These are phyloP conservation scores for Hyaloperonospora brassicae DNA, from an alignment of 352 stramenopile genomes.

Conservation along the genomic window DNA sequence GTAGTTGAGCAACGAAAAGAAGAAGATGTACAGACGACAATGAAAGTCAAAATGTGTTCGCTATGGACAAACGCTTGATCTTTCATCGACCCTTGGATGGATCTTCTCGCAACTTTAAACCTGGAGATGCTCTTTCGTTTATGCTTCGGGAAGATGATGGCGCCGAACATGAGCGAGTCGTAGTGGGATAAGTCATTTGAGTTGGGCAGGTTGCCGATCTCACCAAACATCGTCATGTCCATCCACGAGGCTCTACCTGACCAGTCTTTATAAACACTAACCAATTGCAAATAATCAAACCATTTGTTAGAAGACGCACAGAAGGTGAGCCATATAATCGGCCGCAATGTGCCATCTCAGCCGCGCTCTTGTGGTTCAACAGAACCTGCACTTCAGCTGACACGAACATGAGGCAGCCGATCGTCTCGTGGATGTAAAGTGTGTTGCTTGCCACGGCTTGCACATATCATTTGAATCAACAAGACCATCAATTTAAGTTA, in stretches of 20 bases:
- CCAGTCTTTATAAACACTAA: conserved; percentile 82
- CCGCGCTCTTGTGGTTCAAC: conserved; percentile 80
- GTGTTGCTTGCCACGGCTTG: too few species aligned
- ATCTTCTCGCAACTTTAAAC: conserved; percentile 2
- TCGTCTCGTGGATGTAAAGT: too few species aligned
- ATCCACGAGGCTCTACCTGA: conserved; percentile 72
- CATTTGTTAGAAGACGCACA: background rate
- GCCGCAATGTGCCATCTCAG: conserved; percentile 56
- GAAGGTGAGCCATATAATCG: background rate
- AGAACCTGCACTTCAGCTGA: conserved; percentile 79
- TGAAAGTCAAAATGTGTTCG: conserved; percentile 10
- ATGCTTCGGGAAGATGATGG: conserved; percentile 82
- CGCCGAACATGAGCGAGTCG: conserved; percentile 85
- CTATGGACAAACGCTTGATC: background rate
- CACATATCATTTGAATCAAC: too few species aligned
- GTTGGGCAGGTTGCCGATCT: conserved; percentile 77
- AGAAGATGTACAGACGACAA: conserved; percentile 2
- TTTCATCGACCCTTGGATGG: background rate
- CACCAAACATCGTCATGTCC: conserved; percentile 83
- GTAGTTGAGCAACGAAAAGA: conserved; percentile 9
- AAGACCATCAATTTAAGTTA: too few species aligned
- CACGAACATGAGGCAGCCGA: conserved; percentile 66
- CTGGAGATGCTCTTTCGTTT: conserved; percentile 71
- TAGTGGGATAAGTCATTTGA: conserved; percentile 80
- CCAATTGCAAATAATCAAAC: conserved; percentile 18